Evolutionary conservation across 306 rosid species (phyloP), one percentile per base, ranked within the genome.

Genomic region (Sesbania bispinosa): DNA sequence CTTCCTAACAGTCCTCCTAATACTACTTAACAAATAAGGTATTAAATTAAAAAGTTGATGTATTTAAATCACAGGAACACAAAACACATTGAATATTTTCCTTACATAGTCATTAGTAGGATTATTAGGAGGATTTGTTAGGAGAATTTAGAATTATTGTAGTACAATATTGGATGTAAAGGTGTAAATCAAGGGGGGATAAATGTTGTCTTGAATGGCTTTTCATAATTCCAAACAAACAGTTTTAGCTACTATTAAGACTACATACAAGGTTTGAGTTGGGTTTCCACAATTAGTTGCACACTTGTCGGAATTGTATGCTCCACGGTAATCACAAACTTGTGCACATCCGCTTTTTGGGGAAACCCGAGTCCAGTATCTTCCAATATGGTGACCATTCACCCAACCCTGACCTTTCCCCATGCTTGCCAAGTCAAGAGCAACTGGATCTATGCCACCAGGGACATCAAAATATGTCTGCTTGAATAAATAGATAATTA

Each of bases 321-420:
- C 73, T 61, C 97, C 98, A 1, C 96, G 97, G 71, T 93, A 93
- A 73, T 93, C 94, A 67, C 98, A 93, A 21, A 60, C 68, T 79
- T 69, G 47, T 66, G 75, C 70, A 54, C 98, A 93, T 74, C 98
- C 98, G 77, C 81, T 75, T 82, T 80, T 67, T 14, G 94, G 97
- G 64, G 97, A 71, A 83, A 83, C 86, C 57, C 73, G 78, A 62
- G 86, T 90, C 98, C 98, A 93, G 80, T 93, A 93, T 86, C 98
- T 84, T 83, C 98, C 98, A 26, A 93, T 93, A 76, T 93, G 94
- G 67, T 93, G 87, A 63, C 97, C 94, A 74, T 93, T 93, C 78
- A 90, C 98, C 98, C 98, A 93, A 59, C 87, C 96, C 81, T 93
- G 98, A 69, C 98, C 98, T 85, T 93, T 93, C 73, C 98, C 98